phyloP scores from a whole-genome alignment of 495 filamentous ascomycete species.

The Hypomontagnella submonticulosa region DNA sequence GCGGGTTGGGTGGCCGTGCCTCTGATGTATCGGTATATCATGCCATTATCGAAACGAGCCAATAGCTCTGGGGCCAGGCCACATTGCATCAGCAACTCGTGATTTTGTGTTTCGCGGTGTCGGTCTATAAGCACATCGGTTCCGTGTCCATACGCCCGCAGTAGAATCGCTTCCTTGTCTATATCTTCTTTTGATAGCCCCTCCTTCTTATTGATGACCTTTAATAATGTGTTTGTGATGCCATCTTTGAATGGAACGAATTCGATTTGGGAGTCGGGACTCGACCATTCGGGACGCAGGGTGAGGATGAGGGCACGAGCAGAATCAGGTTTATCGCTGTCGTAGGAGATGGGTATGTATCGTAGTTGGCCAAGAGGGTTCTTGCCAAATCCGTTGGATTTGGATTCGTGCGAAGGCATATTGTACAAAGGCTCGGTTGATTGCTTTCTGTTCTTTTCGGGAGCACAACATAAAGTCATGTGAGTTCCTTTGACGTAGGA shows the following conservation, averaged over 20 bases:
- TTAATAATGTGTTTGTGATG: slow-evolving; percentile 95
- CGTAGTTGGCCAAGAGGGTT: slow-evolving; percentile 50
- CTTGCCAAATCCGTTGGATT: slow-evolving; percentile 34
- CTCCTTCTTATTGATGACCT: slow-evolving; percentile 83
- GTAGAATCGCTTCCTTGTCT: slow-evolving; percentile 87
- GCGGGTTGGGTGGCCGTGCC: slow-evolving; percentile 81
- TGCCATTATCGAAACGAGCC: slow-evolving; percentile 94
- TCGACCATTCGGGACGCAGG: slow-evolving; percentile 85
- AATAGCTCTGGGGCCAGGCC: slow-evolving; percentile 87
- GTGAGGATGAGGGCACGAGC: slow-evolving; percentile 82
- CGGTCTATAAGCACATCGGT: slow-evolving; percentile 97
- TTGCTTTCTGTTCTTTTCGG: slow-evolving; percentile 15
- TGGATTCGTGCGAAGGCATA: slow-evolving; percentile 38
- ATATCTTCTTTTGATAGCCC: slow-evolving; percentile 80
- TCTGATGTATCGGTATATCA: slow-evolving; percentile 90
- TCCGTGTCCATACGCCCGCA: slow-evolving; percentile 93
- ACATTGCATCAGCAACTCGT: slow-evolving; percentile 76
- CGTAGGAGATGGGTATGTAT: slow-evolving; percentile 79
- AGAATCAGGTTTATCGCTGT: slow-evolving; percentile 76
- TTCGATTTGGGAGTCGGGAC: slow-evolving; percentile 78
- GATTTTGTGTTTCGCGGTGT: slow-evolving; percentile 78
- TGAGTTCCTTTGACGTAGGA: too few species aligned
- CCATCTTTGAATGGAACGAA: slow-evolving; percentile 95
- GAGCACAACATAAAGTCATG: slow-evolving; percentile 5
- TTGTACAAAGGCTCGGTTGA: slow-evolving; percentile 13